Percentiles rank a stretch among this genome's conserved stretches.
Evolutionary conservation across 192 early-diverging fungal species (phyloP).

Genomic region (Haplosporangium gracile): DNA sequence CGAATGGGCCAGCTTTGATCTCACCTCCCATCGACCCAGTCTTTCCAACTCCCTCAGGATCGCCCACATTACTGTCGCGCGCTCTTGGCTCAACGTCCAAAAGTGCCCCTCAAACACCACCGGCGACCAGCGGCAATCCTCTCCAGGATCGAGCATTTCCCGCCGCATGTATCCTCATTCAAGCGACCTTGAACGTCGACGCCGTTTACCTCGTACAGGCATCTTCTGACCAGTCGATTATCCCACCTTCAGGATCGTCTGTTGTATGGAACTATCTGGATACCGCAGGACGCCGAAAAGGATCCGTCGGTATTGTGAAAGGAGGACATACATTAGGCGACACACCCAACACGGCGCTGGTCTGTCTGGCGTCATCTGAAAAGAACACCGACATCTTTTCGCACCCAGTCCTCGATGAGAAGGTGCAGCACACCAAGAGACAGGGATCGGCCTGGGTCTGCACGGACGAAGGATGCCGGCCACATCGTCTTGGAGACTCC

Average conservation of each 20-base stretch:
- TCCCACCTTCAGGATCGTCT: conserved; percentile 35
- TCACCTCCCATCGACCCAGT: conserved; percentile 32
- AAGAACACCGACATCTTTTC: conserved; percentile 17
- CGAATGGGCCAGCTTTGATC: conserved; percentile 17
- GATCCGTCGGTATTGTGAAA: conserved; percentile 38
- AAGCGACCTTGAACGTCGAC: conserved; percentile 48
- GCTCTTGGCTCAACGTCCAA: conserved; percentile 9
- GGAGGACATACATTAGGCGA: conserved; percentile 19
- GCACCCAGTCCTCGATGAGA: conserved; percentile 35
- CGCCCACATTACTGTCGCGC: conserved; percentile 29
- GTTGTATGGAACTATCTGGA: conserved; percentile 49
- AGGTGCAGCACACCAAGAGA: conserved; percentile 29
- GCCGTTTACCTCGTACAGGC: conserved; percentile 53
- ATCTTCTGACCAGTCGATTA: conserved; percentile 16
- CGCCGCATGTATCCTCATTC: conserved; percentile 36
- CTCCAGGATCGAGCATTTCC: conserved; percentile 48
- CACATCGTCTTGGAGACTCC: conserved; percentile 42
- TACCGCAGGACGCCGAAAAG: conserved; percentile 37
- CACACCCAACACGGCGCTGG: conserved; percentile 11
- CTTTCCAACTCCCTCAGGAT: conserved; percentile 49
- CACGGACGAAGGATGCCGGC: conserved; percentile 47
- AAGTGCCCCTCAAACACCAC: background rate
- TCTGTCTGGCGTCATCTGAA: conserved; percentile 37
- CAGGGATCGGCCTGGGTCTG: conserved; percentile 46
- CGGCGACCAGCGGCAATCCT: conserved; percentile 11